phyloP scores from a whole-genome alignment of 2,329 filamentous ascomycete genomes.

The Cercospora janseana region DNA sequence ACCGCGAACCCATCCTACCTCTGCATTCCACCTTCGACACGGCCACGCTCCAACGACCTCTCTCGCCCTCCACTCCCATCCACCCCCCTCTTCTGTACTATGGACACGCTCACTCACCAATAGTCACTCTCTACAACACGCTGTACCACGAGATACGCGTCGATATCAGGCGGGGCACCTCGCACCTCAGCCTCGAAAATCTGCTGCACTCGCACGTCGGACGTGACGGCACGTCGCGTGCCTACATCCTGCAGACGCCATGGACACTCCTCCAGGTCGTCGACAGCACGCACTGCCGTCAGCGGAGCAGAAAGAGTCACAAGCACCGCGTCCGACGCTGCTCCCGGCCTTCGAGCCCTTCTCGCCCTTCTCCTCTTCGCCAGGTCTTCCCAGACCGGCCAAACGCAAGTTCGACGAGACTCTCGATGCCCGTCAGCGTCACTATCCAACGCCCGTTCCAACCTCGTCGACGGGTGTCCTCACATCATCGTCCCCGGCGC shows the following conservation, averaged over 20 bases:
- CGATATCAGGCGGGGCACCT: constrained; percentile 19
- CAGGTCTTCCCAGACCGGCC: constrained; percentile 62
- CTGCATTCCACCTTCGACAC: constrained; percentile 16
- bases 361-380: constrained; percentile 69
- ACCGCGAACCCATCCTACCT: constrained; percentile 8
- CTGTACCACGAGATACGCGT: constrained; percentile 16
- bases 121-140: constrained; percentile 14
- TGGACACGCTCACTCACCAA: constrained; percentile 17
- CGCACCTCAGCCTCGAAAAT: constrained; percentile 20
- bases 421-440: constrained; percentile 53
- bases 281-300: constrained; percentile 21
- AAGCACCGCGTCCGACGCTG: constrained; percentile 55
- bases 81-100: constrained; percentile 9
- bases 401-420: constrained; percentile 63
- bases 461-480: constrained; percentile 91
- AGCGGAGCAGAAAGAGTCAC: constrained; percentile 22
- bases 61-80: constrained; percentile 6
- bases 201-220: constrained; percentile 15
- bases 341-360: constrained; percentile 69
- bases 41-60: constrained; percentile 9
- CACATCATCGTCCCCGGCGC: constrained; percentile 74
- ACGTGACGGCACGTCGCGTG: constrained; percentile 24
- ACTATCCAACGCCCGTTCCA: constrained; percentile 87
- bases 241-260: constrained; percentile 26
- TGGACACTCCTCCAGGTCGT: constrained; percentile 26